Evolutionary conservation across 2,329 filamentous ascomycete genomes (phyloP).

Genomic region (Fusarium virguliforme): DNA sequence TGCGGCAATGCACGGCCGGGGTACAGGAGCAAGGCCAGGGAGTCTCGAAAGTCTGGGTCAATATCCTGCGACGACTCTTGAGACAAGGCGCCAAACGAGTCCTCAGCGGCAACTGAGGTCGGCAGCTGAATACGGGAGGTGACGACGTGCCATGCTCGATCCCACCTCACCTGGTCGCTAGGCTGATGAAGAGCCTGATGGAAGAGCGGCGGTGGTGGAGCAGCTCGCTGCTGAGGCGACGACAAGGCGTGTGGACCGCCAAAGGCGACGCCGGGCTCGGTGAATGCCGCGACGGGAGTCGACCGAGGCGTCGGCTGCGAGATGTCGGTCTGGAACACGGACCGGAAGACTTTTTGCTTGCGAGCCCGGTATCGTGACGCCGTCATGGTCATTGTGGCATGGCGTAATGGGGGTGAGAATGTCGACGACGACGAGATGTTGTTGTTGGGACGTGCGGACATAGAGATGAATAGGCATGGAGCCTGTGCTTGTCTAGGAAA

Average conservation of each 20-base stretch:
- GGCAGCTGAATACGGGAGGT: constrained; percentile 72
- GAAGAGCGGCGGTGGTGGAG: constrained; percentile 44
- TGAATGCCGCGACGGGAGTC: constrained; percentile 55
- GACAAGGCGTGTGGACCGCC: constrained; percentile 57
- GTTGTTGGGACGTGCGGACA: constrained; percentile 41
- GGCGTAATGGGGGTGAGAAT: constrained; percentile 40
- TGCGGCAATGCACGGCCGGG: constrained; percentile 64
- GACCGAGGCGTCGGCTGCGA: constrained; percentile 65
- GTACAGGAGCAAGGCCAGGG: constrained; percentile 69
- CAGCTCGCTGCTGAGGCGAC: constrained; percentile 40
- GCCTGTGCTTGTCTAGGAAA: constrained; percentile 3
- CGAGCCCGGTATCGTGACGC: constrained; percentile 64
- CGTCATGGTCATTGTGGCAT: constrained; percentile 52
- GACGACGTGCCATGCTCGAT: constrained; percentile 75
- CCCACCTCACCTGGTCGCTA: constrained; percentile 71
- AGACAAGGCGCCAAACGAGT: constrained; percentile 67
- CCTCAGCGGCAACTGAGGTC: constrained; percentile 68
- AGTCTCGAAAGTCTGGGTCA: constrained; percentile 65
- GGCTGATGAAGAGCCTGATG: constrained; percentile 47
- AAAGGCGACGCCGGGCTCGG: constrained; percentile 64
- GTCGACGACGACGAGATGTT: constrained; percentile 34
- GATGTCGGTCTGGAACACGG: constrained; percentile 69
- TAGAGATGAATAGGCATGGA: neutral
- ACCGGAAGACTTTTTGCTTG: constrained; percentile 68
- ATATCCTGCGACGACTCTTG: constrained; percentile 62